These are phyloP conservation scores for Ogataea methanolica DNA, from an alignment of 805 yeast genomes.

Conservation along the genomic window DNA sequence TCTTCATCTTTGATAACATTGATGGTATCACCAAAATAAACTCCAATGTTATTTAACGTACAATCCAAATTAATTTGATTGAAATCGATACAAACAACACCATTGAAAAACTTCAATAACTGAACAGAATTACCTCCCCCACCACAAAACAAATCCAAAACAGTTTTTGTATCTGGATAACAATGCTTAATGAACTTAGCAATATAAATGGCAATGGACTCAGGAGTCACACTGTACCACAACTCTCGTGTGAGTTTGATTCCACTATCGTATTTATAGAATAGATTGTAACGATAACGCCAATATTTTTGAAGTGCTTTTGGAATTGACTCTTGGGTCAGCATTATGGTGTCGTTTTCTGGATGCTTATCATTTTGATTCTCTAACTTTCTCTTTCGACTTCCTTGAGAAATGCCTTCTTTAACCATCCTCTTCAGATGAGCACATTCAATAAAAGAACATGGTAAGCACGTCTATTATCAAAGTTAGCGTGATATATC, in stretches of 20 bases:
- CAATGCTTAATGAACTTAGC: slow-evolving; percentile 51
- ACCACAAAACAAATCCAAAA: slow-evolving; percentile 76
- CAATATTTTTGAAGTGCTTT: slow-evolving; percentile 48
- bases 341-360: not conserved
- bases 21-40: slow-evolving; percentile 35
- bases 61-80: slow-evolving; percentile 60
- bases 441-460: too few species aligned
- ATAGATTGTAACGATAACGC: slow-evolving; percentile 55
- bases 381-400: not conserved
- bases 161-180: slow-evolving; percentile 41
- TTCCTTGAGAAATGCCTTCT: not conserved
- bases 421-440: too few species aligned
- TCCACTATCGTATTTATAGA: slow-evolving; percentile 63
- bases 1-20: too few species aligned
- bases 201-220: slow-evolving; percentile 55
- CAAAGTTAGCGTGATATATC: too few species aligned
- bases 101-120: slow-evolving; percentile 54
- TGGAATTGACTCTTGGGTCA: slow-evolving; percentile 26
- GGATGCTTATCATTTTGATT: not conserved
- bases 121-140: slow-evolving; percentile 87
- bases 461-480: too few species aligned
- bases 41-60: slow-evolving; percentile 57
- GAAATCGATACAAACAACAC: slow-evolving; percentile 59
- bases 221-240: slow-evolving; percentile 91
- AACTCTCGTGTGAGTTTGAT: slow-evolving; percentile 64